Evolutionary conservation across 768 basidiomycete species (phyloP).

Genomic region (Nidula microcarpa): DNA sequence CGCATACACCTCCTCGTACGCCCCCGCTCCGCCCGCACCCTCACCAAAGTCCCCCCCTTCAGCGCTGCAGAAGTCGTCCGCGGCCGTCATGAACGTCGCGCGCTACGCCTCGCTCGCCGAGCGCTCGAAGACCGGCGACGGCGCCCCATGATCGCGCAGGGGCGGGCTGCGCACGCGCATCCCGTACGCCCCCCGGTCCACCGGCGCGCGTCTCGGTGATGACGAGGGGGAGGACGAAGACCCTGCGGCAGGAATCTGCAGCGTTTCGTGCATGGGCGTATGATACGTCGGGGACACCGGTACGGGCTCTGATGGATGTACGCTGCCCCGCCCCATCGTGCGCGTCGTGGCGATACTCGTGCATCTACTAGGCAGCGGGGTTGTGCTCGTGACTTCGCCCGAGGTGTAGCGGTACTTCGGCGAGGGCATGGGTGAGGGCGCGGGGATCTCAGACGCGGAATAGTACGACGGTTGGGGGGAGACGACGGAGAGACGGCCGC

Average conservation of each 20-base stretch:
- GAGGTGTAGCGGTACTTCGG: slow-evolving; percentile 42
- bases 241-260: slow-evolving; percentile 5
- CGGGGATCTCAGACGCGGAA: slow-evolving; percentile 63
- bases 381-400: slow-evolving; percentile 42
- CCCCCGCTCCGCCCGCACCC: slow-evolving; percentile 4
- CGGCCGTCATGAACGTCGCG: slow-evolving; percentile 41
- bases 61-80: slow-evolving; percentile 35
- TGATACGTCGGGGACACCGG: background rate
- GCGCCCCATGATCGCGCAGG: background rate
- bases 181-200: slow-evolving; percentile 27
- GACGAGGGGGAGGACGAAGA: too few relatives aligned
- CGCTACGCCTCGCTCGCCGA: slow-evolving; percentile 33
- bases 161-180: slow-evolving; percentile 32
- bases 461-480: slow-evolving; percentile 62
- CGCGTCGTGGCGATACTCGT: slow-evolving; percentile 30
- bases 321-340: slow-evolving; percentile 5
- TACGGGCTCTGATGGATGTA: slow-evolving; percentile 3
- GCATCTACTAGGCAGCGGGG: slow-evolving; percentile 34
- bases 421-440: slow-evolving; percentile 57
- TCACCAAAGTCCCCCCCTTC: slow-evolving; percentile 13
- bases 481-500: slow-evolving; percentile 14
- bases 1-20: background rate
- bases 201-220: too few relatives aligned
- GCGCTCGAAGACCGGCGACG: slow-evolving; percentile 15
- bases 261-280: slow-evolving; percentile 2